phyloP scores from a whole-genome alignment of 106 monocot species.

The Platanthera guangdongensis region DNA sequence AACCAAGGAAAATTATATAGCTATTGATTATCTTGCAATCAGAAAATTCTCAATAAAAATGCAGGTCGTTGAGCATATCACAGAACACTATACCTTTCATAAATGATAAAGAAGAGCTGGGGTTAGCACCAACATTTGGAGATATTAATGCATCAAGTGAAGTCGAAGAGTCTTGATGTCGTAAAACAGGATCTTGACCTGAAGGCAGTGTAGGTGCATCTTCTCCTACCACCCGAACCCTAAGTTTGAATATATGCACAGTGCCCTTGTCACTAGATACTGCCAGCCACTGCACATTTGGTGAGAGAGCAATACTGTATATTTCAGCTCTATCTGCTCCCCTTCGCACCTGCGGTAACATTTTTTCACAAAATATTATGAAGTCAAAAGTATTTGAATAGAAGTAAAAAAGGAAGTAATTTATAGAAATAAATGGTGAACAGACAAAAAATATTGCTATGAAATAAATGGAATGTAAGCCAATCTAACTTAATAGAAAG shows the following conservation, averaged over 20 bases:
- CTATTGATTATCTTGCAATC: background rate
- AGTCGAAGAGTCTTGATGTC: slow-evolving; percentile 68
- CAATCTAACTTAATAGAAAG: background rate
- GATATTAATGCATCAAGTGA: slow-evolving; percentile 63
- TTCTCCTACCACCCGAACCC: slow-evolving; percentile 77
- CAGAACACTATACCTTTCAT: slow-evolving; percentile 52
- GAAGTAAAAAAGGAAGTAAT: background rate
- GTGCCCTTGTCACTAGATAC: slow-evolving; percentile 95
- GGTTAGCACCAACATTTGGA: slow-evolving; percentile 51
- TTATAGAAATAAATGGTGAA: background rate
- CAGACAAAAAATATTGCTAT: background rate
- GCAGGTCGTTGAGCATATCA: background rate
- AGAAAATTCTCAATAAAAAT: background rate
- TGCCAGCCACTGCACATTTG: slow-evolving; percentile 79
- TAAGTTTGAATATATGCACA: slow-evolving; percentile 77
- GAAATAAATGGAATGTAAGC: background rate
- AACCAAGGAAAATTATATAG: background rate
- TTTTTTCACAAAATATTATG: background rate
- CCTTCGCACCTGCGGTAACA: slow-evolving; percentile 59
- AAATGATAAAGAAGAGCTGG: slow-evolving; percentile 77
- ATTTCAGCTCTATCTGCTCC: slow-evolving; percentile 91
- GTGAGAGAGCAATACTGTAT: slow-evolving; percentile 82
- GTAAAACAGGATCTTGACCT: slow-evolving; percentile 29
- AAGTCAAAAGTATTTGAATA: background rate
- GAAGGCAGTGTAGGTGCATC: slow-evolving; percentile 33